Evolutionary conservation across 257 asterid genomes (phyloP), one percentile per base, ranked within the genome.

Genomic region (Solanum dulcamara): DNA sequence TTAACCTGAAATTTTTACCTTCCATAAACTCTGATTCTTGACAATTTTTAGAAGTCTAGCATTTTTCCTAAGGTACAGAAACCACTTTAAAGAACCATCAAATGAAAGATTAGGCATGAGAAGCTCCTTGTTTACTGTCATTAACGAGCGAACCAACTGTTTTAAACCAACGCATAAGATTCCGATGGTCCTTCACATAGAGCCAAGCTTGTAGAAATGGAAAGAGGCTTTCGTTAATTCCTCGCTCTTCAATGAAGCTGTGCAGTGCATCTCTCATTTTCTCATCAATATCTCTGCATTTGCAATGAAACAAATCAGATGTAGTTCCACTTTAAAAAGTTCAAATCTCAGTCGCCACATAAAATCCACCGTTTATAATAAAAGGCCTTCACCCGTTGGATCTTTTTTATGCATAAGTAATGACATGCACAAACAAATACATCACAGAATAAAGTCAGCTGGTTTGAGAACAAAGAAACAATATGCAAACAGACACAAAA

Each of bases 121-220:
- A 44, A 38, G 90, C 53, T 80, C 38, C 89, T 87, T 86, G 88
- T 81, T 74, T 84, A 84, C 77, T 86, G 77, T 84, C 93, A 24
- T 86, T 89, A 40, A 93, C 91, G 10, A 92, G 89, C 13, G 87
- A 48, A 81, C 95, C 97, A 40, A 93, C 90, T 7, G 94, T 91
- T 89, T 92, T 93, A 89, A 90, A 90, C 91, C 92, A 93, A 6
- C 92, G 92, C 85, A 89, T 83, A 85, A 83, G 99, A 89, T 90
- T 86, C 86, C 95, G 90, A 88, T 95, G 98, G 86, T 96, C 98
- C 89, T 96, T 96, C 93, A 96, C 99, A 86, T 96, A 96, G 35
- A 94, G 93, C 99, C 99, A 96, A 85, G 99, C 99, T 91, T 95
- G 99, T 84, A 95, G 88, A 87, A 95, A 95, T 32, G 95, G 97